These are phyloP conservation scores for Rhinocladiella similis DNA, from an alignment of 2,329 filamentous ascomycete genomes.

Conservation along the genomic window DNA sequence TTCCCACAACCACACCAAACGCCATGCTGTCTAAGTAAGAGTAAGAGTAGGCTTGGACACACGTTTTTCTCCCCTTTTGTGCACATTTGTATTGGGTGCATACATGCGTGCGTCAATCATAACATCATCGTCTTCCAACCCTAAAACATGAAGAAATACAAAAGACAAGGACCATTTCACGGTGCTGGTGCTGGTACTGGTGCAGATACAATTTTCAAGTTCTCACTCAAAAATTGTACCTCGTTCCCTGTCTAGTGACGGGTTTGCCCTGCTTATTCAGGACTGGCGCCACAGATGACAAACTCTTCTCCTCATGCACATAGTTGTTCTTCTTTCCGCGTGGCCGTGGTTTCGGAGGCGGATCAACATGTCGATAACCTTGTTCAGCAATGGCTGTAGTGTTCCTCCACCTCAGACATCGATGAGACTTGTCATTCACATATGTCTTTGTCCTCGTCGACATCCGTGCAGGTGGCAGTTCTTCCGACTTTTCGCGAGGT, in stretches of 20 bases:
- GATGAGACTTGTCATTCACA: conserved; percentile 54
- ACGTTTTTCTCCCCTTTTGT: too few relatives aligned
- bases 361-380: conserved; percentile 62
- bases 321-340: conserved; percentile 35
- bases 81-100: not conserved
- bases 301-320: conserved; percentile 28
- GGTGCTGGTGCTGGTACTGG: not conserved
- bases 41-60: too few relatives aligned
- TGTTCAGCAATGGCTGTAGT: conserved; percentile 58
- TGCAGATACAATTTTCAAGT: too few relatives aligned
- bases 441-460: conserved; percentile 65
- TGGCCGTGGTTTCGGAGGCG: conserved; percentile 46
- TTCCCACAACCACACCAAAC: too few relatives aligned
- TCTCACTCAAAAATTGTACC: conserved; percentile 48
- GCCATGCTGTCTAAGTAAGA: conserved; percentile 6
- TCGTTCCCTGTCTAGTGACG: conserved; percentile 51
- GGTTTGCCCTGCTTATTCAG: conserved; percentile 50
- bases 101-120: not conserved
- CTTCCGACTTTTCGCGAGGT: conserved; percentile 45
- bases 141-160: not conserved
- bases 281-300: not conserved
- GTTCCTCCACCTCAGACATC: conserved; percentile 68
- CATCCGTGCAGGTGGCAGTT: conserved; percentile 53
- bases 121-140: not conserved
- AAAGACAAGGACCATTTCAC: not conserved